phyloP scores from a whole-genome alignment of 257 asterid species.

The Marsdenia floribunda region DNA sequence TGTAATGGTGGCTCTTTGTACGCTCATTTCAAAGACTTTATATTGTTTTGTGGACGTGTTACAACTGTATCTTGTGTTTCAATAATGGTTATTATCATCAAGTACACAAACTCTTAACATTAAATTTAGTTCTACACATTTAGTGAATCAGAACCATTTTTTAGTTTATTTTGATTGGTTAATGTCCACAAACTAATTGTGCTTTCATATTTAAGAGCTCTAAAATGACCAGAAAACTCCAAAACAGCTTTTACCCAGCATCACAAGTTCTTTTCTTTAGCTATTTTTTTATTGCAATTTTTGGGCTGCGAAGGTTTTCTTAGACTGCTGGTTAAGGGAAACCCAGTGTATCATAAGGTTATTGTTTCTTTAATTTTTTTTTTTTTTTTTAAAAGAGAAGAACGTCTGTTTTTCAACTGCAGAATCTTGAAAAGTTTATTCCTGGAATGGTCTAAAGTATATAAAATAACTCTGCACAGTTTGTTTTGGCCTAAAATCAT shows the following conservation, averaged over 20 bases:
- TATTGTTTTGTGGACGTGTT: not conserved
- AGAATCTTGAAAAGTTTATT: not conserved
- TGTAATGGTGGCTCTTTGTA: not conserved
- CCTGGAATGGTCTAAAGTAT: not conserved
- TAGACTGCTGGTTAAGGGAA: not conserved
- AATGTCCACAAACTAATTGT: not conserved
- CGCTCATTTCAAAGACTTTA: not conserved
- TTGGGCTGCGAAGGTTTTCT: not conserved
- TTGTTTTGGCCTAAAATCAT: no score
- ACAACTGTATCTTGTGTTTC: not conserved
- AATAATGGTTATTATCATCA: not conserved
- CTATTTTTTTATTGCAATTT: not conserved
- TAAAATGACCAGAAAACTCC: not conserved
- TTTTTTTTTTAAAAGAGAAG: no score
- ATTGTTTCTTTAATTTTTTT: no score
- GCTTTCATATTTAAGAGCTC: no score
- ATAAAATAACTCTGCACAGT: not conserved
- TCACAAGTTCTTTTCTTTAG: not conserved
- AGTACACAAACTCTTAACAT: not conserved
- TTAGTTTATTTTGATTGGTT: not conserved
- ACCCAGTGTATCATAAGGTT: not conserved
- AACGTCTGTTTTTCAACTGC: not conserved
- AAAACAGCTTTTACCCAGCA: not conserved
- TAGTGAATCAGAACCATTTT: not conserved
- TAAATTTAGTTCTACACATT: not conserved